Base-by-base conservation (phyloP, 2,329 filamentous ascomycete genomes). In the Cladosporium austrohemisphaericum region DNA sequence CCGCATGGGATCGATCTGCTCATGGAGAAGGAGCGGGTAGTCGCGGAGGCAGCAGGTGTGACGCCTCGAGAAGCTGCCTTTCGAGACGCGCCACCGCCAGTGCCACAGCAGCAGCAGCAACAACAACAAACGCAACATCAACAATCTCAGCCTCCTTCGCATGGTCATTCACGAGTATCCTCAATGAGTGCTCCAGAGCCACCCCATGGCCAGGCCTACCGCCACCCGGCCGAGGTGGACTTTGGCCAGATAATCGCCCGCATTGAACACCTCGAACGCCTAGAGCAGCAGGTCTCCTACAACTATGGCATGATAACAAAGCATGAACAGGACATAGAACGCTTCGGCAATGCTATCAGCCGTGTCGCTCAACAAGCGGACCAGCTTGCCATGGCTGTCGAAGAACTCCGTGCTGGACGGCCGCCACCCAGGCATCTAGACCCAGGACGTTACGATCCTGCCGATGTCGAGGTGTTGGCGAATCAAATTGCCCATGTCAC, bases 251-350 rank as follows among this genome's bases (percentile, higher is more conserved):
- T 35, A 10, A 29, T 50, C 38, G 43, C 69, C 32, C 69, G 72
- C 11, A 57, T 76, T 33, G 73, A 76, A 55, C 70, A 69, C n/a
- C n/a, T n/a, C n/a, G n/a, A n/a, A n/a, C 69, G 72, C 11, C 57
- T 76, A 33, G 73, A 76, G 55, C 70, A 70, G n/a, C 73, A 76
- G 53, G 68, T 74, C 22, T 69, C 71, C 9, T 69, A 71, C 54
- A 74, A 75, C 57, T 71, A 71, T 40, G 64, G 59, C 44, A 63
- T 67, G 55, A 63, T 71, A 29, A 65, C 70, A 22, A 63, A 59
- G 19, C 63, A 74, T 48, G 65, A 69, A 22, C 65, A 63, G 18
- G 68, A 73, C 41, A 63, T 74, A n/a, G 60, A 64, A 16, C 65
- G 67, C 11, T 58, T 76, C 47, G 68, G 71, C 49, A 65, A 67